Evolutionary conservation across 2,329 filamentous ascomycete genomes (phyloP).

Genomic region (Colletotrichum liriopes): DNA sequence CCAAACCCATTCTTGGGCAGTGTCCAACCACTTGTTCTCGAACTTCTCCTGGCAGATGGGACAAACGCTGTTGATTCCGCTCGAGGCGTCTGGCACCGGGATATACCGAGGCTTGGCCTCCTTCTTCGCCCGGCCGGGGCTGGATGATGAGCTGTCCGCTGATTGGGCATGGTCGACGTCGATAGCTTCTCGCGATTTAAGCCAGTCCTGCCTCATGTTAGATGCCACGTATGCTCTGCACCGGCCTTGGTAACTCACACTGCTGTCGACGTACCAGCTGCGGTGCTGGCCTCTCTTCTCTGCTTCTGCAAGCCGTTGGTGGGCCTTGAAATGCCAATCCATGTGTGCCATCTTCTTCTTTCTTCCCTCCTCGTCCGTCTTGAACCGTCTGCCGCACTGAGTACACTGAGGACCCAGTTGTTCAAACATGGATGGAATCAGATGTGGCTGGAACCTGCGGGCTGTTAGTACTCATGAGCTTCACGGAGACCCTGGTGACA

Average conservation of each 20-base stretch:
- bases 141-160: conserved; percentile 34
- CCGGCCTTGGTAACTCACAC: conserved; percentile 68
- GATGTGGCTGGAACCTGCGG: conserved; percentile 78
- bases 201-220: conserved; percentile 37
- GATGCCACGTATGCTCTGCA: conserved; percentile 43
- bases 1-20: conserved; percentile 97
- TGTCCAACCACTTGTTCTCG: conserved; percentile 91
- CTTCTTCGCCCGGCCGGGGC: conserved; percentile 51
- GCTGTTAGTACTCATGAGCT: conserved; percentile 35
- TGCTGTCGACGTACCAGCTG: conserved; percentile 94
- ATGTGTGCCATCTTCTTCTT: conserved; percentile 92
- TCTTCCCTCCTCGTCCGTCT: conserved; percentile 81
- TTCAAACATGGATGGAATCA: conserved; percentile 84
- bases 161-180: conserved; percentile 45
- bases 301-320: conserved; percentile 89
- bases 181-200: conserved; percentile 51
- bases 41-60: conserved; percentile 98
- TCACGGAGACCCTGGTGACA: background rate
- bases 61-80: conserved; percentile 83
- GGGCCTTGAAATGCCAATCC: conserved; percentile 98
- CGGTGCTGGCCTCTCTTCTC: conserved; percentile 90
- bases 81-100: conserved; percentile 84
- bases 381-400: conserved; percentile 92
- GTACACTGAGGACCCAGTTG: conserved; percentile 89
- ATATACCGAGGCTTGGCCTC: conserved; percentile 77